Evolutionary conservation across 257 asterid species (phyloP).

Genomic region (Nicotiana obtusifolia): DNA sequence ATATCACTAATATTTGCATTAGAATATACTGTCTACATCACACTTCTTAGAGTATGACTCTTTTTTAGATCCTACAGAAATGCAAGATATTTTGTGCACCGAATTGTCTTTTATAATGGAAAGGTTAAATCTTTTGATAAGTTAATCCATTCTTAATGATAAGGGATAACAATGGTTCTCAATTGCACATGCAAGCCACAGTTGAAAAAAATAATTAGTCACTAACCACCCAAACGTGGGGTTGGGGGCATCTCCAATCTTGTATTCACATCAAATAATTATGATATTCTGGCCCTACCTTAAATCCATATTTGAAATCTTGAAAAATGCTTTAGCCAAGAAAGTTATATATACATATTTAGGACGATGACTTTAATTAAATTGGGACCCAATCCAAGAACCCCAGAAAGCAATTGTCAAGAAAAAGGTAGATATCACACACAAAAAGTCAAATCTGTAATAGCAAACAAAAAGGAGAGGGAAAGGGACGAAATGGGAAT

Average conservation of each 20-base stretch:
- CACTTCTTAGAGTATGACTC: no score
- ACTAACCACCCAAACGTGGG: constrained; percentile 7
- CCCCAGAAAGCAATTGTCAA: constrained; percentile 3
- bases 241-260: not conserved
- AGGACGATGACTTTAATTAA: constrained; percentile 6
- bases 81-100: no score
- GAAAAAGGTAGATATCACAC: constrained; percentile 11
- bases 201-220: not conserved
- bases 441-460: constrained; percentile 30
- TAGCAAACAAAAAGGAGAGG: constrained; percentile 4
- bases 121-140: constrained; percentile 19
- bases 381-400: constrained; percentile 26
- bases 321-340: constrained; percentile 13
- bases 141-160: constrained; percentile 43
- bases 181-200: constrained; percentile 40
- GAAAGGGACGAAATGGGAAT: constrained; percentile 8
- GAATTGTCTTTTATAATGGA: not conserved
- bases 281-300: not conserved
- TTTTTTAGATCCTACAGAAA: no score
- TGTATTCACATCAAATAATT: not conserved
- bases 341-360: constrained; percentile 9
- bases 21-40: rapidly evolving
- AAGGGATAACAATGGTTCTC: constrained; percentile 14
- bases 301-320: not conserved
- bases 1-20: no score